Conservation (phyloP, 805 yeast genomes). For the Ogataea pini region DNA sequence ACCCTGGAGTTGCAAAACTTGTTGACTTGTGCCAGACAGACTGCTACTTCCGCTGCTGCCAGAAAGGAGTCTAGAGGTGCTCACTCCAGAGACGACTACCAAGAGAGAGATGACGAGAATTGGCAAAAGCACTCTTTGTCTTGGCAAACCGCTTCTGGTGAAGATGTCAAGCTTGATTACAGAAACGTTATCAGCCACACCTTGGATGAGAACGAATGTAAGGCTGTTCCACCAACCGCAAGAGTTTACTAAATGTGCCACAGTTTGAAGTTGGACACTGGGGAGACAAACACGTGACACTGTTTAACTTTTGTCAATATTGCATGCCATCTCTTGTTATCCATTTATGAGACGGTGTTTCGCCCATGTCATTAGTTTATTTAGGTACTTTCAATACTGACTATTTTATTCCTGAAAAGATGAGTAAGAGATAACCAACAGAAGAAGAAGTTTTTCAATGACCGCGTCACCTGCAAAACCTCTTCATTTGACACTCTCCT, state of each 20-base stretch:
- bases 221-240: constrained; percentile 94
- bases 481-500: too few relatives aligned
- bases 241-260: constrained; percentile 78
- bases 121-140: constrained; percentile 98
- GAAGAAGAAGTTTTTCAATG: background rate
- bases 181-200: constrained; percentile 83
- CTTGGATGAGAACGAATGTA: constrained; percentile 89
- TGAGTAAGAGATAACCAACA: background rate
- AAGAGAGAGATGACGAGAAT: constrained; percentile 90
- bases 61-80: constrained; percentile 99
- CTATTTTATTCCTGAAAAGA: constrained; percentile 6
- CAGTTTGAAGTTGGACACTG: background rate
- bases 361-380: background rate
- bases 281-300: too few relatives aligned
- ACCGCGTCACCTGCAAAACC: too few relatives aligned
- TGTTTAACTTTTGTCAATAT: too few relatives aligned
- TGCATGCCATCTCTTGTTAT: constrained; percentile 1
- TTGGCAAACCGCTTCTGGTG: constrained; percentile 79
- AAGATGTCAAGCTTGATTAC: constrained; percentile 72
- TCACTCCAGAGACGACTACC: constrained; percentile 97
- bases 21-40: constrained; percentile 95
- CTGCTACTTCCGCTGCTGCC: constrained; percentile 90
- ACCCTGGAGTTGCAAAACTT: constrained; percentile 94
- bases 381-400: constrained; percentile 4
- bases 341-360: constrained; percentile 3